A percentile compares a stretch with the other conserved stretches of the same genome.
phyloP scores from a whole-genome alignment of 2,329 filamentous ascomycete species.

The Juglanconis oblonga region DNA sequence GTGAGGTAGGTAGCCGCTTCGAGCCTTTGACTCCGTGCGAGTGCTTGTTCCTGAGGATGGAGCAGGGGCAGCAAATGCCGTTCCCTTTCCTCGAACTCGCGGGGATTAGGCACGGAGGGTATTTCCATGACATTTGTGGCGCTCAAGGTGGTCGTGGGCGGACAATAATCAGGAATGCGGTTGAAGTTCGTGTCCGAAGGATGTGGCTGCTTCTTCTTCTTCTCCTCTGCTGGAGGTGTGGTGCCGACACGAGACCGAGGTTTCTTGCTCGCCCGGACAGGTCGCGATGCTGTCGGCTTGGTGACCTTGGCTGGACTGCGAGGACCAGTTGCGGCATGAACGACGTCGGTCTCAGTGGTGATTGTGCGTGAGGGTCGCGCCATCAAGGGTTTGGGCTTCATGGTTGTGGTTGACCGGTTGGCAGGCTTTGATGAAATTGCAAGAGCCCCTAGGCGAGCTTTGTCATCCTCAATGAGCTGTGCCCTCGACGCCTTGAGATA shows the following conservation, averaged over 20 bases:
- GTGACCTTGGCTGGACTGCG: slow-evolving; percentile 24
- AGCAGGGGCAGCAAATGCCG: slow-evolving; percentile 73
- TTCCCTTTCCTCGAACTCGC: slow-evolving; percentile 81
- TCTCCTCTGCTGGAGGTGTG: slow-evolving; percentile 42
- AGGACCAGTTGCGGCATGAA: neutral
- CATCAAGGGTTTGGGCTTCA: slow-evolving; percentile 38
- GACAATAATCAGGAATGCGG: slow-evolving; percentile 69
- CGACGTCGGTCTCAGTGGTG: slow-evolving; percentile 20
- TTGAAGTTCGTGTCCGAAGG: slow-evolving; percentile 69
- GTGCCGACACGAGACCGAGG: slow-evolving; percentile 36
- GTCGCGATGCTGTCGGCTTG: slow-evolving; percentile 35
- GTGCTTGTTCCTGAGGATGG: slow-evolving; percentile 71
- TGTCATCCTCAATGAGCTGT: slow-evolving; percentile 46
- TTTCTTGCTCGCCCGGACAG: slow-evolving; percentile 31
- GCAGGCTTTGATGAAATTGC: slow-evolving; percentile 31
- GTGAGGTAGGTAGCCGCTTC: slow-evolving; percentile 87
- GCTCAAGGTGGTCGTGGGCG: slow-evolving; percentile 64
- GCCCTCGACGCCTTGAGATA: slow-evolving; percentile 45
- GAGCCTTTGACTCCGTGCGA: slow-evolving; percentile 77
- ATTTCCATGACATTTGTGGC: slow-evolving; percentile 36
- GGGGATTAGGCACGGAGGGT: slow-evolving; percentile 66
- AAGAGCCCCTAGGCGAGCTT: slow-evolving; percentile 30
- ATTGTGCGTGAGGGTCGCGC: slow-evolving; percentile 7
- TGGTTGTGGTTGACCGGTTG: slow-evolving; percentile 30
- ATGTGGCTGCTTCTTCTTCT: slow-evolving; percentile 31